Conservation (phyloP, 2,329 filamentous ascomycete genomes). For the Escovopsis sp. region DNA sequence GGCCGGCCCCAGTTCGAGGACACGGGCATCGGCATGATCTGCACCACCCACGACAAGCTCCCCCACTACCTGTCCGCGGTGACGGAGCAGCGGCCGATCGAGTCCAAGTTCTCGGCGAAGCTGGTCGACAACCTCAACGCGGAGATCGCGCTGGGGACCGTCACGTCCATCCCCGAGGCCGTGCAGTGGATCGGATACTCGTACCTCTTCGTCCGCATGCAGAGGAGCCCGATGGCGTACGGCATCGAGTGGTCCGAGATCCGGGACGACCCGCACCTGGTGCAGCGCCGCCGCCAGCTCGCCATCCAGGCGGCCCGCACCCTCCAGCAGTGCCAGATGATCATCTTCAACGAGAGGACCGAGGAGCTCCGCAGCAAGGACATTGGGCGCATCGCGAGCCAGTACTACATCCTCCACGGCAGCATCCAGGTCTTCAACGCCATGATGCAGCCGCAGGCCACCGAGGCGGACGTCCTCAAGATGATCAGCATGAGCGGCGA, state of each 20-base stretch:
- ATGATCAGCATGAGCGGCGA: slow-evolving; percentile 98
- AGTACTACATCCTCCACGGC: slow-evolving; percentile 87
- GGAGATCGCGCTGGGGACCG: slow-evolving; percentile 83
- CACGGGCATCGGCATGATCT: slow-evolving; percentile 95
- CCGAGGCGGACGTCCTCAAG: slow-evolving; percentile 80
- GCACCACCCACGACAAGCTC: slow-evolving; percentile 87
- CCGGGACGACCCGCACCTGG: slow-evolving; percentile 71
- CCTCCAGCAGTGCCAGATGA: slow-evolving; percentile 91
- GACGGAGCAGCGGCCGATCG: slow-evolving; percentile 91
- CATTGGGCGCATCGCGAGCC: slow-evolving; percentile 88
- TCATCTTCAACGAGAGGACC: slow-evolving; percentile 90
- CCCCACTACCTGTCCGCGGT: slow-evolving; percentile 83
- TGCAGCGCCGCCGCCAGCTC: slow-evolving; percentile 70
- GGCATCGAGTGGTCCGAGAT: slow-evolving; percentile 92
- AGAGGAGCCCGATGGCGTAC: slow-evolving; percentile 76
- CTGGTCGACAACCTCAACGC: slow-evolving; percentile 95
- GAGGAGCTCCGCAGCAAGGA: slow-evolving; percentile 91
- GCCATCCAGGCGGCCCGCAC: slow-evolving; percentile 79
- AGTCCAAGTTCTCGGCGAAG: slow-evolving; percentile 88
- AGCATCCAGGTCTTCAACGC: slow-evolving; percentile 94
- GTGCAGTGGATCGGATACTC: slow-evolving; percentile 98
- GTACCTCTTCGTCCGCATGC: slow-evolving; percentile 94
- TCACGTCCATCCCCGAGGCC: slow-evolving; percentile 84
- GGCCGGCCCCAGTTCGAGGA: slow-evolving; percentile 96
- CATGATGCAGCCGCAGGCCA: slow-evolving; percentile 75